phyloP scores from a whole-genome alignment of 2,329 filamentous ascomycete species.

The Teratosphaeriaceae sp. region DNA sequence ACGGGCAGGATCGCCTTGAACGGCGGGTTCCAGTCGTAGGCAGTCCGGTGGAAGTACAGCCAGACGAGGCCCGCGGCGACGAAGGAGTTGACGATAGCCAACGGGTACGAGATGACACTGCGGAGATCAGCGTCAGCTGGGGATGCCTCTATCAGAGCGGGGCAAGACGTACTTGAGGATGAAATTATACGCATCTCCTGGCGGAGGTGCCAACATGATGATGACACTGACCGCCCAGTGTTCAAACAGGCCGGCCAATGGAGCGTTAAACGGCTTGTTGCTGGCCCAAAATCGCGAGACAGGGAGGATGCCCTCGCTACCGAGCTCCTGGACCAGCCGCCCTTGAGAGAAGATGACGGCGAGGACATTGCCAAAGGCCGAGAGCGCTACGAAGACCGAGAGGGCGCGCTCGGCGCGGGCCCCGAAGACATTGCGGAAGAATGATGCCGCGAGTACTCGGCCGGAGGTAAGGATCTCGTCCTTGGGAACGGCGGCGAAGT shows the following conservation, averaged over 20 bases:
- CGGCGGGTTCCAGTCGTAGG: constrained; percentile 33
- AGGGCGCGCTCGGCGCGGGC: constrained; percentile 50
- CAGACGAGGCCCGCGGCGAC: constrained; percentile 44
- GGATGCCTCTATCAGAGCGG: too few species aligned
- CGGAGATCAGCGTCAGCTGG: constrained; percentile 56
- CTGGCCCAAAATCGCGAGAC: constrained; percentile 57
- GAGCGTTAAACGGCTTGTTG: constrained; percentile 58
- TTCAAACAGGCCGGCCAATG: constrained; percentile 54
- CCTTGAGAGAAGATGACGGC: constrained; percentile 64
- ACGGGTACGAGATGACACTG: constrained; percentile 8
- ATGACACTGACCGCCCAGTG: constrained; percentile 59
- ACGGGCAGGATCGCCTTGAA: constrained; percentile 46
- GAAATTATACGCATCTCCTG: constrained; percentile 62
- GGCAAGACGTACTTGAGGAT: constrained; percentile 16
- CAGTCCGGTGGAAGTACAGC: constrained; percentile 37
- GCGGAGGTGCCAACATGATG: constrained; percentile 60
- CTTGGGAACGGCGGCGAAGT: constrained; percentile 56
- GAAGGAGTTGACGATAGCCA: constrained; percentile 38
- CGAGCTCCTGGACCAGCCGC: constrained; percentile 59
- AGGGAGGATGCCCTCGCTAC: constrained; percentile 59
- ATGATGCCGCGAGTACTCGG: constrained; percentile 49
- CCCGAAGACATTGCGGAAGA: constrained; percentile 53
- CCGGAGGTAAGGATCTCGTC: constrained; percentile 49
- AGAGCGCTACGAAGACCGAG: constrained; percentile 60
- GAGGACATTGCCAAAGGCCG: constrained; percentile 61